phyloP scores from a whole-genome alignment of 2,329 filamentous ascomycete species.

The Chrysosphaeria jannelii region DNA sequence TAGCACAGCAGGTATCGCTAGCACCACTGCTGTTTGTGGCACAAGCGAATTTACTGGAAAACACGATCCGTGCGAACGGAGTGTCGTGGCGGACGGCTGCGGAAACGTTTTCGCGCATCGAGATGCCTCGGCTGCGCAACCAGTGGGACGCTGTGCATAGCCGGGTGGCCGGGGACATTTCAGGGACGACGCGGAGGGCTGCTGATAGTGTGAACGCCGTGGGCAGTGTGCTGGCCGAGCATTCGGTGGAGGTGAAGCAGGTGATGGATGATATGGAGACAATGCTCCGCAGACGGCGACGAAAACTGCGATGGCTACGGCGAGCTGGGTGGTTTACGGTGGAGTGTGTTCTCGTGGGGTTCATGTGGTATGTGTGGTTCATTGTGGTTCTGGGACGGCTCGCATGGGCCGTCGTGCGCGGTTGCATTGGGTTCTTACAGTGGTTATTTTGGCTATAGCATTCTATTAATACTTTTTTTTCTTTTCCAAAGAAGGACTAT shows the following conservation, averaged over 20 bases:
- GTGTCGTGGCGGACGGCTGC: slow-evolving; percentile 28
- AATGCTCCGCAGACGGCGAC: slow-evolving; percentile 36
- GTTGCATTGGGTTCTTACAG: slow-evolving; percentile 24
- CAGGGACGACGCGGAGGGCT: slow-evolving; percentile 29
- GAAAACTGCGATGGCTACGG: slow-evolving; percentile 42
- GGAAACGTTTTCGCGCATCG: slow-evolving; percentile 24
- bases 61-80: slow-evolving; percentile 16
- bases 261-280: slow-evolving; percentile 53
- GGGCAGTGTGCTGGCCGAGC: slow-evolving; percentile 43
- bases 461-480: slow-evolving; percentile 1
- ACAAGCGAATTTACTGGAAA: too few species aligned
- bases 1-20: slow-evolving; percentile 72
- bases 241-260: slow-evolving; percentile 52
- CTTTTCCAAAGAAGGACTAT: slow-evolving; percentile 18
- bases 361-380: slow-evolving; percentile 90
- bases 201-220: slow-evolving; percentile 59
- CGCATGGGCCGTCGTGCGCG: slow-evolving; percentile 31
- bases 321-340: slow-evolving; percentile 51
- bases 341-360: slow-evolving; percentile 63
- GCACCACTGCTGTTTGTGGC: too few species aligned
- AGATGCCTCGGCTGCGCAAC: slow-evolving; percentile 20
- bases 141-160: slow-evolving; percentile 17
- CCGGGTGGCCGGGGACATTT: slow-evolving; percentile 20
- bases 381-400: slow-evolving; percentile 50
- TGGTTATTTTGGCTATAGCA: neutral